Evolutionary conservation across 2,329 filamentous ascomycete genomes (phyloP).

Genomic region (Microcyclospora pomicola): DNA sequence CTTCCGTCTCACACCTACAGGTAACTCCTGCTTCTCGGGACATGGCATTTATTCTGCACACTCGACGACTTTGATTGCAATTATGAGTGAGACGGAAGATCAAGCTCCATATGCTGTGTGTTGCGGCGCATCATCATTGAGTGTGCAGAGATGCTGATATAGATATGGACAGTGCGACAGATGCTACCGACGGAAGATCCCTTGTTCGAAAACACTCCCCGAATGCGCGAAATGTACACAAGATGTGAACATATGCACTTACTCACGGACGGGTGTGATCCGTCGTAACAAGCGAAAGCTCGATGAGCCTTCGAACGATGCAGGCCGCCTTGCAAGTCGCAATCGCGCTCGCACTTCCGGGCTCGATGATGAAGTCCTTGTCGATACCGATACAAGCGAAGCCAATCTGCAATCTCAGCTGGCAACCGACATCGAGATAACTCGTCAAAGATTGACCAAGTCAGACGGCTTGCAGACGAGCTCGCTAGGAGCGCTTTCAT

Average conservation of each 20-base stretch:
- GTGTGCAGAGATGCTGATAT: not conserved
- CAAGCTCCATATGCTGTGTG: not conserved
- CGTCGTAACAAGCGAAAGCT: constrained; percentile 9
- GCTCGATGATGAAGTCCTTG: too few species aligned
- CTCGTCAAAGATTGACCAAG: constrained; percentile 4
- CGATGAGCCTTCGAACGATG: not conserved
- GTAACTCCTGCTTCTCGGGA: too few species aligned
- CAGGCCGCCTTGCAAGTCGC: not conserved
- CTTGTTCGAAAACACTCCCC: not conserved
- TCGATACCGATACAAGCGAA: too few species aligned
- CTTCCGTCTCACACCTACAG: too few species aligned
- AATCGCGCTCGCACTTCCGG: not conserved
- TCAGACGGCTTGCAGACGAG: not conserved
- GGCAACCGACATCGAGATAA: constrained; percentile 6
- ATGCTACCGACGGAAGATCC: constrained; percentile 10
- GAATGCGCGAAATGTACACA: constrained; percentile 7
- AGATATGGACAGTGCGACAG: constrained; percentile 7
- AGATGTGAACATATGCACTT: constrained; percentile 4
- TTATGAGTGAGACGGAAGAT: not conserved
- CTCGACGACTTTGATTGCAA: too few species aligned
- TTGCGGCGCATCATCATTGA: not conserved
- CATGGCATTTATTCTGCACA: too few species aligned
- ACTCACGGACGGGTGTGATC: constrained; percentile 11
- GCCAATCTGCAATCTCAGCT: constrained; percentile 4
- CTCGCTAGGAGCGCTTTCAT: constrained; percentile 7